Conservation (phyloP, 495 filamentous ascomycete genomes). For the Neurospora sp. region DNA sequence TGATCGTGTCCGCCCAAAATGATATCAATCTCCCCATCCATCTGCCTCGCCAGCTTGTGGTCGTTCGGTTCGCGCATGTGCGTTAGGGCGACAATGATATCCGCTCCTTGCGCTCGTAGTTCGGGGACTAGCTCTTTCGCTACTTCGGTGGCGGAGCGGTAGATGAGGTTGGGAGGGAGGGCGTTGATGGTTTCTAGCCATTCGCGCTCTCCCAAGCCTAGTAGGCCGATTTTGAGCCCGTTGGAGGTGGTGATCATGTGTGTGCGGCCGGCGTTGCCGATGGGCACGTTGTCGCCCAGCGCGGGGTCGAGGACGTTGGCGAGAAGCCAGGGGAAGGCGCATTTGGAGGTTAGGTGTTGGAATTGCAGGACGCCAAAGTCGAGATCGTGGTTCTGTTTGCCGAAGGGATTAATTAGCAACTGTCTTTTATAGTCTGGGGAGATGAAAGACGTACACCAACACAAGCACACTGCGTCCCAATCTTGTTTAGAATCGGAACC, state of each 20-base stretch:
- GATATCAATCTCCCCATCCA: conserved; percentile 57
- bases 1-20: conserved; percentile 88
- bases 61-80: conserved; percentile 84
- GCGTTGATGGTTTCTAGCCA: conserved; percentile 84
- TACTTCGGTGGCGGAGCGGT: conserved; percentile 61
- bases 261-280: conserved; percentile 60
- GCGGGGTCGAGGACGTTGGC: conserved; percentile 78
- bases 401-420: not conserved
- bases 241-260: conserved; percentile 67
- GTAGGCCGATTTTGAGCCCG: conserved; percentile 74
- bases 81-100: conserved; percentile 70
- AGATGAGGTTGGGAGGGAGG: conserved; percentile 69
- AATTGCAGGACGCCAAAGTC: conserved; percentile 86
- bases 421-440: not conserved
- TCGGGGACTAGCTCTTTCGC: conserved; percentile 60
- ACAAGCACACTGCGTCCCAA: conserved; percentile 65
- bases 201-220: conserved; percentile 67
- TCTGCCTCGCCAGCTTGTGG: conserved; percentile 64
- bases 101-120: conserved; percentile 65
- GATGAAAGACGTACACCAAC: conserved; percentile 52
- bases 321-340: conserved; percentile 80
- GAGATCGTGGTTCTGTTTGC: conserved; percentile 68
- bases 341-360: conserved; percentile 58
- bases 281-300: conserved; percentile 54
- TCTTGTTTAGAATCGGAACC: conserved; percentile 76